Evolutionary conservation across 2,329 filamentous ascomycete genomes (phyloP), one percentile per base, ranked within the genome.

Genomic region (Lecanicillium sp.): DNA sequence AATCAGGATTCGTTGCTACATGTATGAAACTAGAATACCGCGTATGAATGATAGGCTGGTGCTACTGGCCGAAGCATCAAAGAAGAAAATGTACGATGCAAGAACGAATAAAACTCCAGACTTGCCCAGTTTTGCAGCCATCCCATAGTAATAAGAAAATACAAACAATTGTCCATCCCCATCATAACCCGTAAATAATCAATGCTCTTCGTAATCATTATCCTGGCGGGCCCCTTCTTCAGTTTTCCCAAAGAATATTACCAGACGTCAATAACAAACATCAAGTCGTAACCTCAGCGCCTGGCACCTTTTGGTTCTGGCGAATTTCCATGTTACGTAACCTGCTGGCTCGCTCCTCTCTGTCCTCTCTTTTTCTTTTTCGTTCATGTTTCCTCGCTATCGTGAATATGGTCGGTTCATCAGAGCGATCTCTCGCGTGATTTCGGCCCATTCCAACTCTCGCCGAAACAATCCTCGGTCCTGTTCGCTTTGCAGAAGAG

Each of bases 371-470:
- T 23, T 9, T n/a, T 20, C 26, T 24, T 32, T 23, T 15, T 17
- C 23, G 32, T 24, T n/a, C 11, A 9, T n/a, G 1, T 35, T 33
- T 26, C n/a, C n/a, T n/a, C 9, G 15, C 67, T 59, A 87, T 66
- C 86, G 75, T 15, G 87, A 84, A 67, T 97, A 97, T 14, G 93
- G 93, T 58, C 87, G 84, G 63, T 98, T 98, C 89, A 98, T 94
- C 23, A 91, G 74, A 4, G 93, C 90, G 56, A 98, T 90, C 67
- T 97, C 91, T 55, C 90, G 78, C 6, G 89, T 78, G 52, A 97
- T 86, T 40, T 88, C 87, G 7, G 80, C 78, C 93, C 93, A 98
- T 67, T 97, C 93, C 24, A 97, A 72, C 60, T 96, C 90, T 55
- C 91, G 77, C 58, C 80, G 83, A 50, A 85, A 56, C 6, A 63